These are phyloP conservation scores for Closterium sp. DNA, from an alignment of 139 green algal genomes.

Conservation along the genomic window DNA sequence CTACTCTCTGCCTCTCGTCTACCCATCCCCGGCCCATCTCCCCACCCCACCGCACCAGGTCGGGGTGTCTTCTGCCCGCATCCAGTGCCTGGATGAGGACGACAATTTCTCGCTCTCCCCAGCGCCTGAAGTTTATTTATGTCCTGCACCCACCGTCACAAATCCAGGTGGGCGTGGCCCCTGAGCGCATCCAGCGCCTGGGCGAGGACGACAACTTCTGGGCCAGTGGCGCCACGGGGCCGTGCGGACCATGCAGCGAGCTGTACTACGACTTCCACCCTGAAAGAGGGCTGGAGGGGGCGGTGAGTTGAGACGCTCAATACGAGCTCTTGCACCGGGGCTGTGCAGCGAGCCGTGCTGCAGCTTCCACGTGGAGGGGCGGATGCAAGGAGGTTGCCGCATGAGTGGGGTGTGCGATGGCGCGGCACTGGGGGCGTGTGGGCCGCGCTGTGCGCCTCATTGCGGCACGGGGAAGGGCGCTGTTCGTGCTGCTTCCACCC, in stretches of 20 bases:
- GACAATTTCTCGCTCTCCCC: too few relatives aligned
- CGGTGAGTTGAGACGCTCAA: not conserved
- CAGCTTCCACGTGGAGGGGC: not conserved
- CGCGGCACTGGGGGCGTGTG: too few relatives aligned
- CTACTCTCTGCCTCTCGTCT: not conserved
- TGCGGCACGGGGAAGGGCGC: too few relatives aligned
- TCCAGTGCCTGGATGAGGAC: too few relatives aligned
- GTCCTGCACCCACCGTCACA: not conserved
- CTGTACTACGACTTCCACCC: slow-evolving; percentile 95
- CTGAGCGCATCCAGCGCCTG: slow-evolving; percentile 76
- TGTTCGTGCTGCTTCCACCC: too few relatives aligned
- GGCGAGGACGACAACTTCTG: slow-evolving; percentile 93
- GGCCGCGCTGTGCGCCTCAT: too few relatives aligned
- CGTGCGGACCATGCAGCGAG: slow-evolving; percentile 93
- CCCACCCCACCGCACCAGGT: not conserved
- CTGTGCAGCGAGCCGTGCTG: not conserved
- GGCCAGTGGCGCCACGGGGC: slow-evolving; percentile 77
- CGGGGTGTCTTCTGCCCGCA: too few relatives aligned
- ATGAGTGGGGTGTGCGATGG: too few relatives aligned
- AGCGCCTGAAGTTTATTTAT: not conserved
- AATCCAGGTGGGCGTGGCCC: slow-evolving; percentile 67
- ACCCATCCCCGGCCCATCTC: not conserved
- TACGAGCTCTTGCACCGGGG: not conserved
- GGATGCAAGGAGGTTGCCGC: too few relatives aligned
- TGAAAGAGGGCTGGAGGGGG: slow-evolving; percentile 62